A percentile compares a stretch with the other conserved stretches of the same genome.
Evolutionary conservation across 2,329 filamentous ascomycete species (phyloP).

Genomic region (Colletotrichum sp.): DNA sequence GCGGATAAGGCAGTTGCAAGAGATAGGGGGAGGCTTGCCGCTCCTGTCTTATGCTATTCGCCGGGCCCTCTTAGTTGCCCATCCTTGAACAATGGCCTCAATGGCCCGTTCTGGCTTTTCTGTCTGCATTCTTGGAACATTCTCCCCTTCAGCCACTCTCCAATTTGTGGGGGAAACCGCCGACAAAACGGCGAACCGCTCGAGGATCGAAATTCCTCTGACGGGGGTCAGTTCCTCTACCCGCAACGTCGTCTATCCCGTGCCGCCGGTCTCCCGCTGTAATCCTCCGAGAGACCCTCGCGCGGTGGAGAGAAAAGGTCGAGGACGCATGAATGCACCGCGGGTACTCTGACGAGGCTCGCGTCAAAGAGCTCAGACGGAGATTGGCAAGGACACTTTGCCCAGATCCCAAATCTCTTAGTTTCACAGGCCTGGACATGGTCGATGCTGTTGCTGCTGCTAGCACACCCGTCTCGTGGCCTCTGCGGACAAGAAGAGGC

Average conservation of each 20-base stretch:
- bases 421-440: not conserved
- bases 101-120: not conserved
- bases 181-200: not conserved
- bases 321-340: slow-evolving; percentile 9
- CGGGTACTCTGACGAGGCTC: slow-evolving; percentile 9
- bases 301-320: not conserved
- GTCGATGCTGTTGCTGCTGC: not conserved
- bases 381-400: not conserved
- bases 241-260: not conserved
- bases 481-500: not conserved
- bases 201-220: not conserved
- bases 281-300: not conserved
- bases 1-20: slow-evolving; percentile 19
- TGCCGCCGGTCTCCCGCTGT: not conserved
- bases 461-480: not conserved
- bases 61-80: not conserved
- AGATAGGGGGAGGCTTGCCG: slow-evolving; percentile 4
- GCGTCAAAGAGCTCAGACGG: slow-evolving; percentile 11
- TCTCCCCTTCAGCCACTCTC: slow-evolving; percentile 6
- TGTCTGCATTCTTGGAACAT: slow-evolving; percentile 10
- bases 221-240: not conserved
- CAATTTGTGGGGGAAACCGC: not conserved
- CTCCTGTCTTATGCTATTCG: slow-evolving; percentile 7
- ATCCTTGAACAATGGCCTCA: not conserved
- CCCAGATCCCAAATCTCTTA: not conserved